Percentiles rank a stretch among this genome's conserved stretches.
Conservation (phyloP, 2,329 filamentous ascomycete genomes). For the Alternaria tenuissima region DNA sequence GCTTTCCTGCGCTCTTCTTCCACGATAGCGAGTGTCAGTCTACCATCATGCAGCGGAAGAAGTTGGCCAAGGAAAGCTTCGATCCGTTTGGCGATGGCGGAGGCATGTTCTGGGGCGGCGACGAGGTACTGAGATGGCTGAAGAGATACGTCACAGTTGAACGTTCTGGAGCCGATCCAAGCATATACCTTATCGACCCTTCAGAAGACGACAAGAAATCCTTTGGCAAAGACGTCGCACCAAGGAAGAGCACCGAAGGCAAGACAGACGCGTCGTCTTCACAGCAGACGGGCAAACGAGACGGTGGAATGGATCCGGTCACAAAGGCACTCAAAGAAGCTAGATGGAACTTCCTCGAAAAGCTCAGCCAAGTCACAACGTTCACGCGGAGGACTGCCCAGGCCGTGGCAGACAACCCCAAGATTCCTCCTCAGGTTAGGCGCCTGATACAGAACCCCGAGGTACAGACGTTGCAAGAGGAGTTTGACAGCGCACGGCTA, state of each 20-base stretch:
- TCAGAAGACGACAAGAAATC: conserved; percentile 81
- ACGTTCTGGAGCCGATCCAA: conserved; percentile 84
- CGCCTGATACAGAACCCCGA: conserved; percentile 88
- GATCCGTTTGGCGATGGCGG: conserved; percentile 88
- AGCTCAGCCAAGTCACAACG: conserved; percentile 95
- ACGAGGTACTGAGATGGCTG: conserved; percentile 92
- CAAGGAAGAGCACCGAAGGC: conserved; percentile 45
- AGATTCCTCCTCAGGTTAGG: conserved; percentile 85
- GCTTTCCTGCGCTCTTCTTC: conserved; percentile 95
- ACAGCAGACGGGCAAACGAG: conserved; percentile 54
- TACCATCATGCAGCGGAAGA: conserved; percentile 93
- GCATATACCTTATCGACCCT: conserved; percentile 90
- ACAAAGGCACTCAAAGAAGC: conserved; percentile 94
- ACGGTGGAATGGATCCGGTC: conserved; percentile 88
- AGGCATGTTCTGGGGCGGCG: conserved; percentile 95
- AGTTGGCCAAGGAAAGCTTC: conserved; percentile 81
- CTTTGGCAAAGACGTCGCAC: conserved; percentile 71
- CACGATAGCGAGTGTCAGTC: conserved; percentile 97
- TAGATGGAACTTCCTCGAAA: conserved; percentile 95
- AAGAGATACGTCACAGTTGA: conserved; percentile 84
- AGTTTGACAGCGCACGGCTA: conserved; percentile 94
- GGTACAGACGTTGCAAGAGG: conserved; percentile 92
- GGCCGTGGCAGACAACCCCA: conserved; percentile 89
- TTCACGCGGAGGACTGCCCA: conserved; percentile 93
- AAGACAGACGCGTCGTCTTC: conserved; percentile 37